phyloP scores from a whole-genome alignment of 2,329 filamentous ascomycete genomes.

The Hirsutella thompsonii region DNA sequence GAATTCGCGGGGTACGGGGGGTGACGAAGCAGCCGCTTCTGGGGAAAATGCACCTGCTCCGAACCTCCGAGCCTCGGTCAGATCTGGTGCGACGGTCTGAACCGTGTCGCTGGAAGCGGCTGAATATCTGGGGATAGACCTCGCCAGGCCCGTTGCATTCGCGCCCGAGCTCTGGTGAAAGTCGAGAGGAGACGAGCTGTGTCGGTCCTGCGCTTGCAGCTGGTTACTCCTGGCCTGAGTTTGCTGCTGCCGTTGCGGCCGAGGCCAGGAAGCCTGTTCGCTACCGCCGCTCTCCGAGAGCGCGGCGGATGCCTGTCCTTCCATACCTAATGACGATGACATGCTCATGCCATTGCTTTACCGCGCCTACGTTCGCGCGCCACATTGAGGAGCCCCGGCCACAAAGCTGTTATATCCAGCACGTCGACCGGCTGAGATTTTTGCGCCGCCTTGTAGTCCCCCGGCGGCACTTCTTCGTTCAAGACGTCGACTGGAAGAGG shows the following conservation, averaged over 20 bases:
- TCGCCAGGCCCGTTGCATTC: conserved; percentile 16
- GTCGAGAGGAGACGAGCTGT: conserved; percentile 1
- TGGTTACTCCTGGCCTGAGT: conserved; percentile 13
- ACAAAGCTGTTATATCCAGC: background rate
- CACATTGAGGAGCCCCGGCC: conserved; percentile 14
- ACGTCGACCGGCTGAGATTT: background rate
- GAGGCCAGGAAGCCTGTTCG: conserved; percentile 19
- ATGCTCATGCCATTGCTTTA: conserved; percentile 32
- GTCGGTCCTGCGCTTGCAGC: conserved; percentile 3
- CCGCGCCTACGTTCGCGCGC: conserved; percentile 20
- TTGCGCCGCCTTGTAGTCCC: no score
- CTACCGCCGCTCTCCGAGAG: conserved; percentile 22
- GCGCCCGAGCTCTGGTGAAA: background rate
- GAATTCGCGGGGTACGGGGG: conserved; percentile 11
- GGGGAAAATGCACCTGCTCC: conserved; percentile 9
- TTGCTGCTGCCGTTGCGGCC: conserved; percentile 14
- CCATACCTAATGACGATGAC: conserved; percentile 29
- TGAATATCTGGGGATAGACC: conserved; percentile 19
- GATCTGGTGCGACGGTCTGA: conserved; percentile 55
- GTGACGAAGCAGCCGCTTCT: conserved; percentile 6
- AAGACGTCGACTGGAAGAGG: no score
- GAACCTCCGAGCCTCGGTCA: conserved; percentile 20
- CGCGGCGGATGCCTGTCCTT: conserved; percentile 20
- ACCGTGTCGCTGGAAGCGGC: conserved; percentile 30
- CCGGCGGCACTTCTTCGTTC: no score